phyloP scores from a whole-genome alignment of 441 rosid species.

The Lepidium campestre region DNA sequence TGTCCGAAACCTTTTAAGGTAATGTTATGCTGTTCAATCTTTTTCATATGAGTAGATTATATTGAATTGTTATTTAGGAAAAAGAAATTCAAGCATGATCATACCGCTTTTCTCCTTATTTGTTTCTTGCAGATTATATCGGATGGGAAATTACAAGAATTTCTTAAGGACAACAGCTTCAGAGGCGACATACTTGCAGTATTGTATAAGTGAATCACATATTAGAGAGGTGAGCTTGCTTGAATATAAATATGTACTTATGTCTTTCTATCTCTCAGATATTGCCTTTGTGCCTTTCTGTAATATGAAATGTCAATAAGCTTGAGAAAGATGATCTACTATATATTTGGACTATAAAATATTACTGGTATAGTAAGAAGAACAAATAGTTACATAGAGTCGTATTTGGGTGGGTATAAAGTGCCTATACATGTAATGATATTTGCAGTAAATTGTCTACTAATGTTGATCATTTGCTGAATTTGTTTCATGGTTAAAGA shows the following conservation, averaged over 20 bases:
- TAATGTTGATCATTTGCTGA: neutral
- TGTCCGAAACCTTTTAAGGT: slow-evolving; percentile 69
- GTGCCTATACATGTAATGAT: neutral
- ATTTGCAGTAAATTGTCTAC: neutral
- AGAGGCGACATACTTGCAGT: slow-evolving; percentile 77
- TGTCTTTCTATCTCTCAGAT: neutral
- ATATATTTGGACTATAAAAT: neutral
- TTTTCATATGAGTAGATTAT: neutral
- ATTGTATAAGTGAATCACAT: slow-evolving; percentile 59
- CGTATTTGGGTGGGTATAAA: neutral
- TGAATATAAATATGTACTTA: neutral
- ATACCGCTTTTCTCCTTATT: neutral
- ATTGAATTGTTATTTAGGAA: neutral
- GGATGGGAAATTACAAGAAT: slow-evolving; percentile 57
- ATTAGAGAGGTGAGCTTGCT: slow-evolving; percentile 51
- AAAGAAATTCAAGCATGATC: neutral
- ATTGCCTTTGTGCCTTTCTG: neutral
- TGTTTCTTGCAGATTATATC: slow-evolving; percentile 40
- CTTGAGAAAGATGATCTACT: neutral
- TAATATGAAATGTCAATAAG: neutral
- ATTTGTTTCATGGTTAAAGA: slow-evolving; percentile 34
- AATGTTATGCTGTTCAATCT: neutral
- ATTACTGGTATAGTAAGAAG: neutral
- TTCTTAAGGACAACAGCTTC: slow-evolving; percentile 52
- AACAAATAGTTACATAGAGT: neutral